phyloP scores from a whole-genome alignment of 176 grass and related monocot species.

The Miscanthus lutarioriparius region DNA sequence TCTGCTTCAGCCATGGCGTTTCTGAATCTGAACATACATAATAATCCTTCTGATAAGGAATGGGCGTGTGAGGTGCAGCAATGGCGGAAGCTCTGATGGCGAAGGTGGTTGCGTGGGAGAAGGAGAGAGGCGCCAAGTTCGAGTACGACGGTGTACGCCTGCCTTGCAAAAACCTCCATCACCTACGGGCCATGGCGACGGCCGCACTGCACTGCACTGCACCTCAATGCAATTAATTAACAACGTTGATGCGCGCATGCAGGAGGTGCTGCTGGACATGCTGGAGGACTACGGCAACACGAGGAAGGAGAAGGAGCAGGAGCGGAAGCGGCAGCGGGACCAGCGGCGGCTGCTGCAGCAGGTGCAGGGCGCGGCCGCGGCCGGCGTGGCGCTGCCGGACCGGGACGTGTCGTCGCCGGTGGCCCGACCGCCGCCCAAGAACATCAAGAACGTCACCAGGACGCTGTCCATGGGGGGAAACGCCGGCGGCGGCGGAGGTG shows the following conservation, averaged over 20 bases:
- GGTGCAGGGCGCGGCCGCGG: constrained; percentile 13
- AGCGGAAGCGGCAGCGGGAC: constrained; percentile 49
- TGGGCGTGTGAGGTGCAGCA: constrained; percentile 29
- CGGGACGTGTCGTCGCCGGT: constrained; percentile 33
- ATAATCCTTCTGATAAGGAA: background rate
- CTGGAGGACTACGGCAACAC: constrained; percentile 25
- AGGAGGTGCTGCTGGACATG: constrained; percentile 17
- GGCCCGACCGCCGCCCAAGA: constrained; percentile 31
- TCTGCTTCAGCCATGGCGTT: background rate
- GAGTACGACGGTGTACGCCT: constrained; percentile 72
- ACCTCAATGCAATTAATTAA: too few relatives aligned
- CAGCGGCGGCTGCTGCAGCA: constrained; percentile 15
- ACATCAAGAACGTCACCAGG: constrained; percentile 50
- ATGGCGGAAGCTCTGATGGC: constrained; percentile 62
- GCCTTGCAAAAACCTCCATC: background rate
- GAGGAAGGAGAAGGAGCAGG: constrained; percentile 52
- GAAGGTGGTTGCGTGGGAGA: constrained; percentile 70
- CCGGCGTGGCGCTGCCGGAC: background rate
- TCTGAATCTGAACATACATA: background rate
- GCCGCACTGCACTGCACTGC: too few relatives aligned
- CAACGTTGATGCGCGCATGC: background rate
- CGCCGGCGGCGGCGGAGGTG: background rate
- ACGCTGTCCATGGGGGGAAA: constrained; percentile 41
- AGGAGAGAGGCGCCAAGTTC: constrained; percentile 54
- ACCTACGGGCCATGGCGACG: too few relatives aligned